Percentiles rank a stretch among this genome's conserved stretches.
Conservation (phyloP, 495 filamentous ascomycete genomes). For the Penicillium cataractarum region DNA sequence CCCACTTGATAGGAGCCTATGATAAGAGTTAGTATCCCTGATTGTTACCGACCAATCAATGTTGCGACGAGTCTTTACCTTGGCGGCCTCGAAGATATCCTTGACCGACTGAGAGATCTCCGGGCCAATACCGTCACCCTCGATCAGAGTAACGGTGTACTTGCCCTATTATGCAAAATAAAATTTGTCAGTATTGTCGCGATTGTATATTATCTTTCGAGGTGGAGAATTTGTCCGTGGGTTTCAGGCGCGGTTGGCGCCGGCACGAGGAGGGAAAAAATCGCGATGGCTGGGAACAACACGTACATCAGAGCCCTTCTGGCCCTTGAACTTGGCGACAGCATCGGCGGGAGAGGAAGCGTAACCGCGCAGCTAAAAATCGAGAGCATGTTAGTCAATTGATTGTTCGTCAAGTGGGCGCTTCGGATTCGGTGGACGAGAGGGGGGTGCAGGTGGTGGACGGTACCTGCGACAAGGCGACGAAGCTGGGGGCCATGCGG, state of each 20-base stretch:
- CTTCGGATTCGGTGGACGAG: conserved; percentile 6
- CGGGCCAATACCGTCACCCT: conserved; percentile 97
- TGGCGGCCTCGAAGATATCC: conserved; percentile 94
- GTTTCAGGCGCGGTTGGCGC: conserved; percentile 25
- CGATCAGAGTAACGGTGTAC: conserved; percentile 94
- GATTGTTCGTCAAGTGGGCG: conserved; percentile 8
- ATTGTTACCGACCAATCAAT: conserved; percentile 14
- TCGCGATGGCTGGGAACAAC: conserved; percentile 18
- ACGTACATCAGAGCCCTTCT: conserved; percentile 82
- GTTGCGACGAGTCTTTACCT: conserved; percentile 56
- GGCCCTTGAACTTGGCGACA: conserved; percentile 90
- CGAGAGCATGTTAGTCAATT: conserved; percentile 33
- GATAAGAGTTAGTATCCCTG: conserved; percentile 42
- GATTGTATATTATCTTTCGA: neutral
- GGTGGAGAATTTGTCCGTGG: conserved; percentile 6
- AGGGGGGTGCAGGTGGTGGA: conserved; percentile 15
- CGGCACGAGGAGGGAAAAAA: conserved; percentile 28
- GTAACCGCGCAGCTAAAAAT: conserved; percentile 49
- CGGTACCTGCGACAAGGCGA: conserved; percentile 56
- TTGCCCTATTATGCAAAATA: conserved; percentile 65
- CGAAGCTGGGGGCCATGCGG: conserved; percentile 51
- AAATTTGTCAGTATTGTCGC: conserved; percentile 20
- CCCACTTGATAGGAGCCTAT: conserved; percentile 93
- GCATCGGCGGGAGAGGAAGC: conserved; percentile 63
- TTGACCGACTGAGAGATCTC: conserved; percentile 97